Conservation (phyloP, 257 asterid species). For the Petrea volubilis region DNA sequence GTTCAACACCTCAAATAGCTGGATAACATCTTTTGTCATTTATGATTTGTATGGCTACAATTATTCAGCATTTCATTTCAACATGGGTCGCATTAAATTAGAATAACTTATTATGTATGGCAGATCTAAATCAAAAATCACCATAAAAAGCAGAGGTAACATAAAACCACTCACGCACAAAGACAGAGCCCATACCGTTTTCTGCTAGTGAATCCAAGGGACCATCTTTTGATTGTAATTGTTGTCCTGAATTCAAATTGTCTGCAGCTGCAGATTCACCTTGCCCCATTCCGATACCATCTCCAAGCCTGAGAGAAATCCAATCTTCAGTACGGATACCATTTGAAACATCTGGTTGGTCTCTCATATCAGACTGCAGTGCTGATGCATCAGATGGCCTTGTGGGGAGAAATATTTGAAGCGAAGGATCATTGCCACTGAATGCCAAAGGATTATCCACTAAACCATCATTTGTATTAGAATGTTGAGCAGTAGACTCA, state of each 20-base stretch:
- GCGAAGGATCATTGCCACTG: conserved; percentile 80
- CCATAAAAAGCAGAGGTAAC: neutral
- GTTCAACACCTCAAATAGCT: neutral
- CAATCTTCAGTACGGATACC: conserved; percentile 74
- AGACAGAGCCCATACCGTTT: conserved; percentile 42
- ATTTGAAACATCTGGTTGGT: conserved; percentile 61
- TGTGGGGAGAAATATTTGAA: conserved; percentile 91
- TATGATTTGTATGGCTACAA: neutral
- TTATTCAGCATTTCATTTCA: neutral
- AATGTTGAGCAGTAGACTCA: conserved; percentile 39
- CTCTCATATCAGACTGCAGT: conserved; percentile 53
- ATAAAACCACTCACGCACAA: neutral
- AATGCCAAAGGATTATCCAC: conserved; percentile 73
- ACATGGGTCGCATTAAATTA: conserved; percentile 1
- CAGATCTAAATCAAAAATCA: neutral
- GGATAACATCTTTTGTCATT: neutral
- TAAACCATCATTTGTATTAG: conserved; percentile 54
- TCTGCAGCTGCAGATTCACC: conserved; percentile 46
- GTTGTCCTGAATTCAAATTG: conserved; percentile 51
- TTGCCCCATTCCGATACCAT: conserved; percentile 49
- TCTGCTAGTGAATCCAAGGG: conserved; percentile 60
- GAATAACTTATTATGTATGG: neutral
- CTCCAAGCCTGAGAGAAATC: conserved; percentile 90
- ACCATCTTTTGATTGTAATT: conserved; percentile 47
- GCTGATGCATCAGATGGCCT: conserved; percentile 67